A percentile compares a stretch with the other conserved stretches of the same genome.
These are phyloP conservation scores for Aspergillus transmontanensis DNA, from an alignment of 2,329 filamentous ascomycete species.

Conservation along the genomic window DNA sequence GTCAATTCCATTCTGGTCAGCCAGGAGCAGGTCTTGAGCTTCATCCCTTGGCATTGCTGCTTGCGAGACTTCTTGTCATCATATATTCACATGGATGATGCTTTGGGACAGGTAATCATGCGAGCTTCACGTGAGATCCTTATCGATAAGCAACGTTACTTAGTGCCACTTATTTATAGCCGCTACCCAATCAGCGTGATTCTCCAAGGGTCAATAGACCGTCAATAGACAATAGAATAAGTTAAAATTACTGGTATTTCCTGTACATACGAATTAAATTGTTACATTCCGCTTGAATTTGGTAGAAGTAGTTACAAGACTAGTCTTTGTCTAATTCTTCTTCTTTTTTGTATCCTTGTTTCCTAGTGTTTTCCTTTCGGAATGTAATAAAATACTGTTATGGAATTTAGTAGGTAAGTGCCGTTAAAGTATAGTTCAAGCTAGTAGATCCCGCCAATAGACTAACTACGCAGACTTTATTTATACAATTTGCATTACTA, in stretches of 20 bases:
- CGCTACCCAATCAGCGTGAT: background rate
- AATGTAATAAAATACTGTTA: background rate
- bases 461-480: background rate
- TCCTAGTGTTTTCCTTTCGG: background rate
- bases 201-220: background rate
- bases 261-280: background rate
- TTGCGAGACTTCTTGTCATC: conserved; percentile 23
- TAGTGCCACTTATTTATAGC: background rate
- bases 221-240: background rate
- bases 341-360: background rate
- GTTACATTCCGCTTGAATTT: background rate
- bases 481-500: background rate
- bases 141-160: conserved; percentile 24
- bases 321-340: background rate
- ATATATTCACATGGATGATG: conserved; percentile 13
- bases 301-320: background rate
- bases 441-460: background rate
- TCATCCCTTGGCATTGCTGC: conserved; percentile 48
- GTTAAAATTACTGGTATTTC: background rate
- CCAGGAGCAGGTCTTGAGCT: conserved; percentile 34
- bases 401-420: background rate
- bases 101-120: conserved; percentile 28
- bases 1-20: conserved; percentile 32
- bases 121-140: conserved; percentile 21
- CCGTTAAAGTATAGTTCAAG: background rate